These are phyloP conservation scores for Saccharomycopsis sp. DNA, from an alignment of 805 yeast genomes.

Conservation along the genomic window DNA sequence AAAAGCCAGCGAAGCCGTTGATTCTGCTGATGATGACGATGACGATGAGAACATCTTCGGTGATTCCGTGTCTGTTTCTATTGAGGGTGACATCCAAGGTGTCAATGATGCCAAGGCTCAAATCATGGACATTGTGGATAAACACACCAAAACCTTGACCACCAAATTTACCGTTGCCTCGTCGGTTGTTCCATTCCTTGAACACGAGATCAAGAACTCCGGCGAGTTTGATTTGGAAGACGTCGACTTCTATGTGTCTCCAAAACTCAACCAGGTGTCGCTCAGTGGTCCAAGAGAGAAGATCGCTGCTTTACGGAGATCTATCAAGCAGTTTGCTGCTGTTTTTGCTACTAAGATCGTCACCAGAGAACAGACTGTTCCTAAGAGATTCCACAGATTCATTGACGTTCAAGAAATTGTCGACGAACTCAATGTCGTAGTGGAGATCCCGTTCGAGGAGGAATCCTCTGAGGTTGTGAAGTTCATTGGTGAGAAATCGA, in stretches of 20 bases:
- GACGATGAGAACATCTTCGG: constrained; percentile 58
- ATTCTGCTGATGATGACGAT: constrained; percentile 31
- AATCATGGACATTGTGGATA: constrained; percentile 67
- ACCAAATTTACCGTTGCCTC: constrained; percentile 41
- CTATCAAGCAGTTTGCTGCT: constrained; percentile 37
- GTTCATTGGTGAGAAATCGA: constrained; percentile 57
- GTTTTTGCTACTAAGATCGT: constrained; percentile 39
- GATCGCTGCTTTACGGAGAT: constrained; percentile 49
- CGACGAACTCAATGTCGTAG: constrained; percentile 48
- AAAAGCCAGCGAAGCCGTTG: constrained; percentile 27
- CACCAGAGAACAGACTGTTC: constrained; percentile 55
- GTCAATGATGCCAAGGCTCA: constrained; percentile 64
- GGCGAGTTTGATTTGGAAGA: constrained; percentile 20
- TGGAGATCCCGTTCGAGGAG: constrained; percentile 44
- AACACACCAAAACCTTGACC: constrained; percentile 57
- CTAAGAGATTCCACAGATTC: constrained; percentile 62
- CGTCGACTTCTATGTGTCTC: constrained; percentile 29
- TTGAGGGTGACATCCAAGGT: constrained; percentile 84
- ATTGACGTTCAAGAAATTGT: constrained; percentile 51
- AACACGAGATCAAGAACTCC: constrained; percentile 24
- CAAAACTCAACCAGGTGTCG: constrained; percentile 37
- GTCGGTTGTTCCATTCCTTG: constrained; percentile 29
- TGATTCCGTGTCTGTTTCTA: constrained; percentile 50
- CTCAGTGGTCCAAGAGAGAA: constrained; percentile 68
- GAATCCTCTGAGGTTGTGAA: constrained; percentile 41